Conservation (phyloP, 129 eudicot genomes). For the Centrapalus pauciflorus region DNA sequence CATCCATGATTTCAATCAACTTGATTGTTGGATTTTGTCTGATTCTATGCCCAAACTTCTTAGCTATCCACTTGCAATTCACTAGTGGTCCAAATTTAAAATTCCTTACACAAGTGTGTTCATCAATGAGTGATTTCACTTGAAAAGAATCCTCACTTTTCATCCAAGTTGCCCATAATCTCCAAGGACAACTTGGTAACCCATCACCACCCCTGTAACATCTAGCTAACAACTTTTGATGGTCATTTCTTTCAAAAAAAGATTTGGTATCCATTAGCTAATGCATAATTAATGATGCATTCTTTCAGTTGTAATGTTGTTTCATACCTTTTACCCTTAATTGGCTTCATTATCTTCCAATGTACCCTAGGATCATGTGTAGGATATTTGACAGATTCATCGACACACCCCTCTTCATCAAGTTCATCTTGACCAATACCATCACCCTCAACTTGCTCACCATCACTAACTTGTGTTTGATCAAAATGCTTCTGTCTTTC, state of each 20-base stretch:
- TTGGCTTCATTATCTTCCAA: neutral
- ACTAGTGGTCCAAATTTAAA: neutral
- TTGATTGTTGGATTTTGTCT: neutral
- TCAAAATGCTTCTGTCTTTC: no score
- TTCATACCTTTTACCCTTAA: neutral
- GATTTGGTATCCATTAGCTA: neutral
- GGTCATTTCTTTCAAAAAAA: neutral
- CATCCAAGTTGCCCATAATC: neutral
- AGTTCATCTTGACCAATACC: neutral
- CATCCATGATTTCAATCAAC: neutral
- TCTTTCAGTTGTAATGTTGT: neutral
- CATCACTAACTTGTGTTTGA: no score
- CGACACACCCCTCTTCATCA: neutral
- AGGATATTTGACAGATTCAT: neutral
- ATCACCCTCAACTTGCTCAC: conserved; percentile 1
- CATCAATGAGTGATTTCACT: neutral
- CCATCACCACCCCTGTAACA: neutral
- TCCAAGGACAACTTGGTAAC: neutral
- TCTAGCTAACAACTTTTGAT: neutral
- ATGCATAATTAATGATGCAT: neutral
- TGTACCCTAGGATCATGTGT: neutral
- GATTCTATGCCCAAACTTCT: neutral
- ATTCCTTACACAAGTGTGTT: neutral
- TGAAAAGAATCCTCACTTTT: neutral
- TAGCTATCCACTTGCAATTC: neutral